Evolutionary conservation across 306 rosid species (phyloP).

Genomic region (Vachellia collinsii): DNA sequence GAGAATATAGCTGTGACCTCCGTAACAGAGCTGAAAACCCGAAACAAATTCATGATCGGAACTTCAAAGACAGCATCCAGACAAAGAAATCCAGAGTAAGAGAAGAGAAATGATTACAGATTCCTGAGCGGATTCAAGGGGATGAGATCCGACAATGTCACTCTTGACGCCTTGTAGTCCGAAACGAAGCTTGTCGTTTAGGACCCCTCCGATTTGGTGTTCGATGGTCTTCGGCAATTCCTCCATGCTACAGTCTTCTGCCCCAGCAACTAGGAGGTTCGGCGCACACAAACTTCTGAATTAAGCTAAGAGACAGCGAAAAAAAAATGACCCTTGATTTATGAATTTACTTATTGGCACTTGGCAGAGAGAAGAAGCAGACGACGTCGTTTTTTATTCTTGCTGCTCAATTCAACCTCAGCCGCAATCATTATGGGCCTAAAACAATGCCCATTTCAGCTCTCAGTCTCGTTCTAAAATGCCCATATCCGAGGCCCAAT

Average conservation of each 20-base stretch:
- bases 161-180: constrained; percentile 81
- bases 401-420: neutral
- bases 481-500: neutral
- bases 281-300: constrained; percentile 6
- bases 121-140: constrained; percentile 68
- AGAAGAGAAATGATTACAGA: constrained; percentile 55
- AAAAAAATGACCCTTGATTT: neutral
- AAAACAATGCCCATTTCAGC: neutral
- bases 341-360: neutral
- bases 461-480: neutral
- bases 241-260: constrained; percentile 48
- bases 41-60: neutral
- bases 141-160: constrained; percentile 71
- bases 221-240: constrained; percentile 68
- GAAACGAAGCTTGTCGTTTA: constrained; percentile 76
- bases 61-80: constrained; percentile 7
- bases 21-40: neutral
- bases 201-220: constrained; percentile 92
- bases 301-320: neutral
- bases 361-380: too few relatives aligned
- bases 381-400: neutral
- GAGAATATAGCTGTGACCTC: neutral
- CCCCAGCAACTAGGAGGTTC: constrained; percentile 1
- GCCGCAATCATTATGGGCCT: neutral
- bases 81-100: neutral